Evolutionary conservation across 2,329 filamentous ascomycete genomes (phyloP), one percentile per base, ranked within the genome.

Genomic region (Acrocalymma vagum): DNA sequence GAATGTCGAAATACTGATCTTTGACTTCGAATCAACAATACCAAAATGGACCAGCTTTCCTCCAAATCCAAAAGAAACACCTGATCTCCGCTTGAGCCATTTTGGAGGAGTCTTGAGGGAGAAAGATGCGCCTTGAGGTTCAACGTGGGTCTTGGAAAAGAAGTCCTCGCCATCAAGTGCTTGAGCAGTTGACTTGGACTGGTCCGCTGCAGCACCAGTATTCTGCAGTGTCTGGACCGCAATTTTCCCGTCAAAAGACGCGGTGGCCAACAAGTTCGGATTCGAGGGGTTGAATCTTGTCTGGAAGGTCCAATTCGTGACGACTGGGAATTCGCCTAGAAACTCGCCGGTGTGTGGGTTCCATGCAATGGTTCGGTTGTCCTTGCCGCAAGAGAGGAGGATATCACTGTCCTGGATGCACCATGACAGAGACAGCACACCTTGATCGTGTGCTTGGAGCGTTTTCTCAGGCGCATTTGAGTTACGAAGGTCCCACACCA

Each of bases 221-320:
- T 94, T 96, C 65, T 99, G 94, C 26, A 96, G 80, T 1, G 93
- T 96, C 67, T 96, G 93, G 29, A 99, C 78, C 2, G 88, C 86
- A 50, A 99, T 96, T 73, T 95, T 96, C 58, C 95, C 94, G 64
- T 99, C 94, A 55, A 97, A 97, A 2, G 93, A 95, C 8, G 95
- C 94, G 13, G 94, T 97, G 13, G 95, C 95, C 33, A 93, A 90
- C 42, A 99, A 78, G 64, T 86, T 89, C 9, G 94, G 93, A 70
- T 99, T 96, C 56, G 89, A 85, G 20, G 94, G 94, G 69, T 96
- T 92, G 81, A 95, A 97, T 48, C 87, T 83, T 5, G 94, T 96
- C 66, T 93, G 86, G 77, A 99, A 99, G 5, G 92, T 96, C 93
- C 94, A 99, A 72, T 97, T 99, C n/a, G 93, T 96, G 38, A 95